phyloP scores from a whole-genome alignment of 345 rosid species.

The Rhizophora mangle region DNA sequence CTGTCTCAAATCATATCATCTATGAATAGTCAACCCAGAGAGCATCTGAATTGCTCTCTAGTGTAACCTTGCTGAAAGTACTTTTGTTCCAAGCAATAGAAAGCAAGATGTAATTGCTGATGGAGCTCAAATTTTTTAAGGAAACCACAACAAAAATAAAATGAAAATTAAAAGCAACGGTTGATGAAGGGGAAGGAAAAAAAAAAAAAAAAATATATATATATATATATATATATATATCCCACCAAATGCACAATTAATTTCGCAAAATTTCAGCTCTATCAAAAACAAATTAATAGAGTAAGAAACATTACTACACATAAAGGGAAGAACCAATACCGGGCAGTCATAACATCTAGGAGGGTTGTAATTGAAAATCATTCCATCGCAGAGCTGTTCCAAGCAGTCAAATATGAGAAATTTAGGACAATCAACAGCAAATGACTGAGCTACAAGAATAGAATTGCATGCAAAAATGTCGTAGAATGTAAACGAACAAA shows the following conservation, averaged over 20 bases:
- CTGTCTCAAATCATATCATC: neutral
- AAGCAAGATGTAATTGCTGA: neutral
- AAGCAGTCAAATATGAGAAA: conserved; percentile 23
- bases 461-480: neutral
- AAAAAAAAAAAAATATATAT: neutral
- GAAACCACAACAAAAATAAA: neutral
- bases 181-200: neutral
- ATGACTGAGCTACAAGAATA: conserved; percentile 1
- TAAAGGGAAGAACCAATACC: conserved; percentile 45
- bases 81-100: neutral
- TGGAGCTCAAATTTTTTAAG: neutral
- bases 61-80: neutral
- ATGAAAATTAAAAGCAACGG: neutral
- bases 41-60: neutral
- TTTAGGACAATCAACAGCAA: conserved; percentile 30
- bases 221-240: neutral
- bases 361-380: conserved; percentile 87
- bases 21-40: neutral
- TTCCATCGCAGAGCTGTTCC: conserved; percentile 81
- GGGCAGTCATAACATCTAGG: conserved; percentile 78
- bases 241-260: neutral
- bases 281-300: neutral
- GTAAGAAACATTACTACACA: neutral
- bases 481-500: neutral
- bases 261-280: neutral